Evolutionary conservation across 108 stramenopile species (phyloP).

Genomic region (Poteriospumella lacustris): DNA sequence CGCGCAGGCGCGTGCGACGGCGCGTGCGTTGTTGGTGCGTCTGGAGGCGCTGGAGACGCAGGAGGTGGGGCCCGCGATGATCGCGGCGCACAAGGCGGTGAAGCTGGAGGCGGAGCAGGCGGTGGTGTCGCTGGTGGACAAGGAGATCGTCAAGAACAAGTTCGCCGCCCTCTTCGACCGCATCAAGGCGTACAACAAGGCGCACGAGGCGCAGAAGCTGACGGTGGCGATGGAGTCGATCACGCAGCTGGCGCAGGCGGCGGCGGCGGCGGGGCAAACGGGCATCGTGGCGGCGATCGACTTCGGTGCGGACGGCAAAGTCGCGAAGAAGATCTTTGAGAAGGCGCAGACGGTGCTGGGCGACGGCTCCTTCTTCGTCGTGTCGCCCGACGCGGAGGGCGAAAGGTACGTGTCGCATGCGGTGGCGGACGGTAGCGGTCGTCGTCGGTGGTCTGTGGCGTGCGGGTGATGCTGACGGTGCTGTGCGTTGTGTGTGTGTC

Average conservation of each 20-base stretch:
- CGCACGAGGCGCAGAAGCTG: constrained; percentile 37
- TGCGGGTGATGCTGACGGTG: too few species aligned
- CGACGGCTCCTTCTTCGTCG: constrained; percentile 70
- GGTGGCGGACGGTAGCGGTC: neutral
- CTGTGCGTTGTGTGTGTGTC: too few species aligned
- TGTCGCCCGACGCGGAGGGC: constrained; percentile 63
- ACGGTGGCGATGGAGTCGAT: constrained; percentile 15
- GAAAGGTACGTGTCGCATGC: constrained; percentile 1
- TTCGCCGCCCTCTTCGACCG: constrained; percentile 67
- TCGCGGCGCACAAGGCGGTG: constrained; percentile 32
- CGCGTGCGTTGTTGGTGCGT: constrained; percentile 65
- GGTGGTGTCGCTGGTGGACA: constrained; percentile 67
- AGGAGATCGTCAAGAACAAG: constrained; percentile 59
- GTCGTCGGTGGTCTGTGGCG: neutral
- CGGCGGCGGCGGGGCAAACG: constrained; percentile 57
- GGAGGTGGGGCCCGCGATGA: neutral
- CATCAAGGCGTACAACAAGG: constrained; percentile 62
- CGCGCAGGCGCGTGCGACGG: constrained; percentile 65
- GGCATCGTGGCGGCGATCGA: constrained; percentile 78
- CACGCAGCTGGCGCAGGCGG: constrained; percentile 56
- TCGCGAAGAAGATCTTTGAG: constrained; percentile 69
- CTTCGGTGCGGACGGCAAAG: constrained; percentile 83
- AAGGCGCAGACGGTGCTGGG: constrained; percentile 74
- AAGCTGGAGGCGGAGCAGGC: constrained; percentile 47
- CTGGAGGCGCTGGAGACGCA: constrained; percentile 39